Conservation (phyloP, 345 rosid species). For the Arabis hirsuta region DNA sequence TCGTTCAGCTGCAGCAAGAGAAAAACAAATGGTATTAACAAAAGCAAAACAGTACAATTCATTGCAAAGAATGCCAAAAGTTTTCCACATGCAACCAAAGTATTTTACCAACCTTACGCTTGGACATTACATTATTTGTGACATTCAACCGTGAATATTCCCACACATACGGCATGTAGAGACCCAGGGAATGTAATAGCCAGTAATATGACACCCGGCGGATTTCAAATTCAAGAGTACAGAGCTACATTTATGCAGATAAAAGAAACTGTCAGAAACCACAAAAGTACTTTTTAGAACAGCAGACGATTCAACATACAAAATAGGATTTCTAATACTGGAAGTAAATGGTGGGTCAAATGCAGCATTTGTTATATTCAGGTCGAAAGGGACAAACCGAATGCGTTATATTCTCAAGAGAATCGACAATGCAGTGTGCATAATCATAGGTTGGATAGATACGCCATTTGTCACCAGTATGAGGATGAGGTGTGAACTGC, state of each 20-base stretch:
- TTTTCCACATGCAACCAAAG: slow-evolving; percentile 24
- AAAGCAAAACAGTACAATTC: slow-evolving; percentile 18
- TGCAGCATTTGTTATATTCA: slow-evolving; percentile 3
- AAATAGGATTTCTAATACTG: too few species aligned
- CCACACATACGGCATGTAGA: slow-evolving; percentile 98
- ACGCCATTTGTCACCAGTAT: slow-evolving; percentile 98
- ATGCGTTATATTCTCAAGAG: slow-evolving; percentile 96
- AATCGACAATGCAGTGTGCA: slow-evolving; percentile 96
- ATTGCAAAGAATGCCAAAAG: not conserved
- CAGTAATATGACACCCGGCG: slow-evolving; percentile 97
- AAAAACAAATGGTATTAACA: not conserved
- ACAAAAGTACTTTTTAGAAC: not conserved
- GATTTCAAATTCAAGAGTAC: slow-evolving; percentile 64
- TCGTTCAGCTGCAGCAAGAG: slow-evolving; percentile 66
- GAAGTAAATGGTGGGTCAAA: too few species aligned
- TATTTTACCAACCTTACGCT: slow-evolving; percentile 71
- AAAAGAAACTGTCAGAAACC: slow-evolving; percentile 15
- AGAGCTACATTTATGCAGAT: slow-evolving; percentile 41
- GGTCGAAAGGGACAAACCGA: slow-evolving; percentile 58
- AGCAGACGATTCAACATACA: not conserved
- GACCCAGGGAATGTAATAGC: slow-evolving; percentile 76
- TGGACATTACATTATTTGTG: slow-evolving; percentile 94
- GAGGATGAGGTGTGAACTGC: slow-evolving; percentile 94
- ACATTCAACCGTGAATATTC: slow-evolving; percentile 93
- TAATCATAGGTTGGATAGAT: slow-evolving; percentile 54